phyloP scores from a whole-genome alignment of 441 rosid genomes.

The Corymbia calophylla region DNA sequence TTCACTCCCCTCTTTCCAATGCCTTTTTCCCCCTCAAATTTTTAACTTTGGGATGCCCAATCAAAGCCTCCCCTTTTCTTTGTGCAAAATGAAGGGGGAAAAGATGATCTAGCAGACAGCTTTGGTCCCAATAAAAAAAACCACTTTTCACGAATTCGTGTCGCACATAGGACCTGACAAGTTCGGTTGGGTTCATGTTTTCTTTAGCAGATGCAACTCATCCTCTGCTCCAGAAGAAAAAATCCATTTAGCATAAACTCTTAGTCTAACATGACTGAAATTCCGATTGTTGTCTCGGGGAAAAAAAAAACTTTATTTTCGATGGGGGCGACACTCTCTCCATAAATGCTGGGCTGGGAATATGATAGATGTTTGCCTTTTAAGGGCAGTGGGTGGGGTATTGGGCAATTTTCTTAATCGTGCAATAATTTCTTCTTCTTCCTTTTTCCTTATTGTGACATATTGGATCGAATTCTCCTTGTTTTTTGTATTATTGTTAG shows the following conservation, averaged over 20 bases:
- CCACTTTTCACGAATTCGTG: neutral
- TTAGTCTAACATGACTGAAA: neutral
- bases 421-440: neutral
- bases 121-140: neutral
- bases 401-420: neutral
- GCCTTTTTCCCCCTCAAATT: neutral
- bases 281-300: neutral
- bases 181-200: neutral
- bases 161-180: neutral
- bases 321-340: neutral
- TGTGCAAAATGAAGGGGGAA: neutral
- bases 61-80: neutral
- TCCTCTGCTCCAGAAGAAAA: neutral
- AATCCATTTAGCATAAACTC: neutral
- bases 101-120: neutral
- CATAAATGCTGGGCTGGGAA: neutral
- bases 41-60: neutral
- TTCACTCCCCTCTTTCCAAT: neutral
- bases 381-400: neutral
- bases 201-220: neutral
- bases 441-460: neutral
- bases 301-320: neutral
- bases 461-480: neutral
- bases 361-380: neutral
- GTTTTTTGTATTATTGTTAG: neutral